These are phyloP conservation scores for Picochlorum sp. DNA, from an alignment of 139 green algal species.

Conservation along the genomic window DNA sequence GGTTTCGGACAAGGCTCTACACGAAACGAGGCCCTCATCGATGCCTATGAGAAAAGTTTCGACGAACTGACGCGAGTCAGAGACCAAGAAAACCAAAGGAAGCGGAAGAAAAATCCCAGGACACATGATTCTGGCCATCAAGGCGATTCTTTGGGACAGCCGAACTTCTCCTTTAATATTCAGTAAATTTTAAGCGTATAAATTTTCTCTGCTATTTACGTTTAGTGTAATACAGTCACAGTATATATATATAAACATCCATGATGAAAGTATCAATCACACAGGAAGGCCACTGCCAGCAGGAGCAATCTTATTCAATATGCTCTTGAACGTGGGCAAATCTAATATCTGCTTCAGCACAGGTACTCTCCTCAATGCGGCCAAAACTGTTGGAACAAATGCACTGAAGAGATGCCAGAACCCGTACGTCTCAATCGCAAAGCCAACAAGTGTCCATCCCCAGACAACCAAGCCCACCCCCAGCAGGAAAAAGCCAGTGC, in stretches of 20 bases:
- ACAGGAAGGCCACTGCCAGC: slow-evolving; percentile 22
- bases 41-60: no score
- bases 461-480: slow-evolving; percentile 76
- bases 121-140: no score
- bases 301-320: slow-evolving; percentile 54
- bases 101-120: no score
- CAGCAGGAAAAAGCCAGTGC: slow-evolving; percentile 73
- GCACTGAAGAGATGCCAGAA: slow-evolving; percentile 91
- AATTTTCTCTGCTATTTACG: not conserved
- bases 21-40: no score
- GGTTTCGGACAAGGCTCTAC: no score
- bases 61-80: no score
- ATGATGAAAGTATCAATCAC: not conserved
- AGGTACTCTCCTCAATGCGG: slow-evolving; percentile 72
- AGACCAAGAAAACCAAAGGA: no score
- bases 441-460: slow-evolving; percentile 75
- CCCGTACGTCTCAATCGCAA: slow-evolving; percentile 82
- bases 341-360: slow-evolving; percentile 70
- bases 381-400: slow-evolving; percentile 88
- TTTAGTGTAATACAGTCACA: not conserved
- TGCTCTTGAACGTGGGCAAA: slow-evolving; percentile 61
- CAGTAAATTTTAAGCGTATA: not conserved
- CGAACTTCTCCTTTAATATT: no score
- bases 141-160: no score
- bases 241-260: not conserved